A percentile compares a stretch with the other conserved stretches of the same genome.
These are phyloP conservation scores for Auriculariales sp. DNA, from an alignment of 768 basidiomycete species.

Conservation along the genomic window DNA sequence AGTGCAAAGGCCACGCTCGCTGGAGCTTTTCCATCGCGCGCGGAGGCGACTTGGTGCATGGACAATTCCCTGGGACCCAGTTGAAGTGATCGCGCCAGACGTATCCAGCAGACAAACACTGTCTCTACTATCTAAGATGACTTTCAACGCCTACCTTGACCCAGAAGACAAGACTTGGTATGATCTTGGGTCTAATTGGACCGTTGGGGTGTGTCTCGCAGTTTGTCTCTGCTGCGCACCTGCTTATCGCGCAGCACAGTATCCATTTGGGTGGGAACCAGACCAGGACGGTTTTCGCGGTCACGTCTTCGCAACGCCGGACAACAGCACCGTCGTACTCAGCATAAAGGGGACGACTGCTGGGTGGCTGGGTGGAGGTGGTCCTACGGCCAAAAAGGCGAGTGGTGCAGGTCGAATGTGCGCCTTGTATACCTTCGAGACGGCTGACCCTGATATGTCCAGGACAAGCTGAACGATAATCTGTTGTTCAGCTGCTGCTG, in stretches of 20 bases:
- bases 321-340: slow-evolving; percentile 77
- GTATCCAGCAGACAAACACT: slow-evolving; percentile 57
- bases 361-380: slow-evolving; percentile 49
- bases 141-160: slow-evolving; percentile 62
- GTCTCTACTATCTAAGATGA: slow-evolving; percentile 79
- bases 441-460: slow-evolving; percentile 22
- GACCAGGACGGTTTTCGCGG: slow-evolving; percentile 85
- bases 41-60: slow-evolving; percentile 25
- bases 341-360: slow-evolving; percentile 91
- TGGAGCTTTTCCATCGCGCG: slow-evolving; percentile 17
- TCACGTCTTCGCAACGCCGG: slow-evolving; percentile 66
- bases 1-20: slow-evolving; percentile 34
- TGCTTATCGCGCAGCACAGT: no score
- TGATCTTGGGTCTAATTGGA: slow-evolving; percentile 46
- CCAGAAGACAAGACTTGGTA: slow-evolving; percentile 52
- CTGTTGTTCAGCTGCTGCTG: slow-evolving; percentile 83
- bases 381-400: slow-evolving; percentile 76
- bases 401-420: slow-evolving; percentile 16
- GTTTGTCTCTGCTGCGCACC: not conserved
- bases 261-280: slow-evolving; percentile 82
- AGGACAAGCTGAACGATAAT: slow-evolving; percentile 91
- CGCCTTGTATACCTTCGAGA: not conserved
- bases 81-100: slow-evolving; percentile 55
- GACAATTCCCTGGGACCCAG: slow-evolving; percentile 44
- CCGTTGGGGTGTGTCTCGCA: slow-evolving; percentile 15